phyloP scores from a whole-genome alignment of 2,329 filamentous ascomycete species.

The Sporothrix protearum region DNA sequence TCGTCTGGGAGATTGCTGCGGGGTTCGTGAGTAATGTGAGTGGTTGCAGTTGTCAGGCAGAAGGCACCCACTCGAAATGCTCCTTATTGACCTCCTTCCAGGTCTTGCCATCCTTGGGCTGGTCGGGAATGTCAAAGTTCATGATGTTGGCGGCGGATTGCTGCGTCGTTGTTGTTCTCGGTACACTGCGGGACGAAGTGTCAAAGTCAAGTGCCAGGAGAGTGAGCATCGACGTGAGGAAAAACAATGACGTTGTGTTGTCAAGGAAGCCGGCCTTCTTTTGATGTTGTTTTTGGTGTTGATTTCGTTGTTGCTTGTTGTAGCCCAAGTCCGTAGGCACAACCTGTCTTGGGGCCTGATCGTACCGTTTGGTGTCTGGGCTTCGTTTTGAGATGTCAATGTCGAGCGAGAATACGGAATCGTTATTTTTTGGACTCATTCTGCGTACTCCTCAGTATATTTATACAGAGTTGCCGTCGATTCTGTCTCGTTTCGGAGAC shows the following conservation, averaged over 20 bases:
- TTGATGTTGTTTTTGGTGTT: not conserved
- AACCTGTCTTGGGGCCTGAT: not conserved
- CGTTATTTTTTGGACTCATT: no score
- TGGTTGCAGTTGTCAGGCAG: no score
- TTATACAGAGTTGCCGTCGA: not conserved
- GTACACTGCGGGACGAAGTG: not conserved
- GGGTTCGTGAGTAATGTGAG: not conserved
- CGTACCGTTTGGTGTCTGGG: not conserved
- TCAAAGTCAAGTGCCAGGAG: not conserved
- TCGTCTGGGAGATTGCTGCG: slow-evolving; percentile 16
- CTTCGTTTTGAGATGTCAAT: not conserved
- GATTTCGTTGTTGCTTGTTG: slow-evolving; percentile 5
- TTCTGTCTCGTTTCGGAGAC: not conserved
- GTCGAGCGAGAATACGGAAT: not conserved
- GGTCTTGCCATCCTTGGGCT: slow-evolving; percentile 20
- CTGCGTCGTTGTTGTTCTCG: not conserved
- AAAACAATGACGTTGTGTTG: not conserved
- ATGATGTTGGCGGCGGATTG: not conserved
- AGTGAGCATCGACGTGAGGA: not conserved
- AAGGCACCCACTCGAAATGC: slow-evolving; percentile 22
- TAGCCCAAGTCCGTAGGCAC: slow-evolving; percentile 4
- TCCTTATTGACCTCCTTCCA: slow-evolving; percentile 27
- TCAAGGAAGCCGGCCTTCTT: not conserved
- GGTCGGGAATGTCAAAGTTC: not conserved
- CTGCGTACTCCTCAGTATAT: not conserved